These are phyloP conservation scores for Cercophora sp. DNA, from an alignment of 495 filamentous ascomycete species.

Conservation along the genomic window DNA sequence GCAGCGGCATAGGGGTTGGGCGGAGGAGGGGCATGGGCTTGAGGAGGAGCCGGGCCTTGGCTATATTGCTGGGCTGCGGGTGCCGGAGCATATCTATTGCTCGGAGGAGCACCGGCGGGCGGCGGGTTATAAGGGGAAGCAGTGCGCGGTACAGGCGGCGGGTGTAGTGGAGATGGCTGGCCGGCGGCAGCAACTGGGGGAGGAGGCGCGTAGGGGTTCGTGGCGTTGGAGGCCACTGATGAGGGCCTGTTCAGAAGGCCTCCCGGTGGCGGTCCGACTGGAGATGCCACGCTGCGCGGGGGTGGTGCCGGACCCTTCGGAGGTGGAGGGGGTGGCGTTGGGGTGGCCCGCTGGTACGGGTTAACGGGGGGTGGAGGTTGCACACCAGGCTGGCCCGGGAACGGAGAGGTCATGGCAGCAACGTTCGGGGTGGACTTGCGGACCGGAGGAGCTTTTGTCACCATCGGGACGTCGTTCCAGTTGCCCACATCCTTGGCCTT, in stretches of 20 bases:
- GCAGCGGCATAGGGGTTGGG: slow-evolving; percentile 60
- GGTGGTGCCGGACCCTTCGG: slow-evolving; percentile 53
- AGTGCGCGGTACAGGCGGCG: slow-evolving; percentile 62
- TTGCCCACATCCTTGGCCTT: slow-evolving; percentile 65
- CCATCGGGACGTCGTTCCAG: slow-evolving; percentile 95
- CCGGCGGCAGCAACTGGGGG: slow-evolving; percentile 33
- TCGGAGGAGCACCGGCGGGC: slow-evolving; percentile 65
- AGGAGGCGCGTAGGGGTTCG: slow-evolving; percentile 71
- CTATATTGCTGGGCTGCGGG: slow-evolving; percentile 51
- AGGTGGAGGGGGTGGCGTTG: slow-evolving; percentile 52
- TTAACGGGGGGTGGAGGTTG: slow-evolving; percentile 47
- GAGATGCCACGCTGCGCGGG: slow-evolving; percentile 45
- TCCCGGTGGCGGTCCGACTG: slow-evolving; percentile 46
- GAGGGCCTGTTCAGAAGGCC: slow-evolving; percentile 51
- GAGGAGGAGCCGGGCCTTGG: slow-evolving; percentile 28
- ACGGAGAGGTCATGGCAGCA: slow-evolving; percentile 59
- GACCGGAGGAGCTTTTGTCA: slow-evolving; percentile 67
- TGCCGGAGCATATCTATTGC: slow-evolving; percentile 82
- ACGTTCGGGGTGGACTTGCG: slow-evolving; percentile 68
- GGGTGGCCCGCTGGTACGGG: slow-evolving; percentile 26
- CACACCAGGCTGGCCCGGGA: slow-evolving; percentile 54
- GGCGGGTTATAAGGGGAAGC: slow-evolving; percentile 87
- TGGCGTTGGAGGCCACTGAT: slow-evolving; percentile 62
- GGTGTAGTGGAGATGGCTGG: slow-evolving; percentile 40
- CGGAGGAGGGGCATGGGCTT: slow-evolving; percentile 38